Evolutionary conservation across 176 grass and related monocot species (phyloP).

Genomic region (Chloris gayana): DNA sequence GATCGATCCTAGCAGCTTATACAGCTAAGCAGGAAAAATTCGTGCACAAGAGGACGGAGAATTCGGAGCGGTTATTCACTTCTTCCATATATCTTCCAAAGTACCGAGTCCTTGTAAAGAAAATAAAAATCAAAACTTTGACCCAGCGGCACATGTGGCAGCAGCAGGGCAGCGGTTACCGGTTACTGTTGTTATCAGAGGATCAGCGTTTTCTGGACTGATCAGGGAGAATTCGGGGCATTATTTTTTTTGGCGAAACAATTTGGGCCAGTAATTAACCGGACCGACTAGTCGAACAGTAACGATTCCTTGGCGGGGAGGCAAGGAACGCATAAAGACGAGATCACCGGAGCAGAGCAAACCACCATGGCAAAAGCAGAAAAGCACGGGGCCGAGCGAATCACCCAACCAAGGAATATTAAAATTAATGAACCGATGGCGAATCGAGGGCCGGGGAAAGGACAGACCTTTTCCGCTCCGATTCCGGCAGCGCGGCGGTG

Average conservation of each 20-base stretch:
- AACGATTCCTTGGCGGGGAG: conserved; percentile 21
- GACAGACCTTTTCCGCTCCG: too few species aligned
- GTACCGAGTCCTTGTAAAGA: not conserved
- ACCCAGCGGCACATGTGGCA: not conserved
- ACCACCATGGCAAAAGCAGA: not conserved
- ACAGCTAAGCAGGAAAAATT: not conserved
- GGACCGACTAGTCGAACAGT: not conserved
- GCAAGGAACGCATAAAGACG: conserved; percentile 43
- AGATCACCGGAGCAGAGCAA: not conserved
- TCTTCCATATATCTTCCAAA: not conserved
- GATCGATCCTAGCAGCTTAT: not conserved
- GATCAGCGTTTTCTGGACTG: not conserved
- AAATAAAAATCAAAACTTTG: not conserved
- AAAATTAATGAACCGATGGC: not conserved
- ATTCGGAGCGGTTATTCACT: not conserved
- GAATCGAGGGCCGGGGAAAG: too few species aligned
- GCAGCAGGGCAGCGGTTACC: not conserved
- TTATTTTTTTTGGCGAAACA: too few species aligned
- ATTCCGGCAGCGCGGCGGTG: too few species aligned
- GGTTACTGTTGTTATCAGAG: not conserved
- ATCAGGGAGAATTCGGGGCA: not conserved
- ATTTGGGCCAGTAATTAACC: too few species aligned
- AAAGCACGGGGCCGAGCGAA: not conserved
- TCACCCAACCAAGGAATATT: not conserved
- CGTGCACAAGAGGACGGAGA: not conserved